Base-by-base conservation (phyloP, 2,329 filamentous ascomycete species). In the Claviceps cyperi region DNA sequence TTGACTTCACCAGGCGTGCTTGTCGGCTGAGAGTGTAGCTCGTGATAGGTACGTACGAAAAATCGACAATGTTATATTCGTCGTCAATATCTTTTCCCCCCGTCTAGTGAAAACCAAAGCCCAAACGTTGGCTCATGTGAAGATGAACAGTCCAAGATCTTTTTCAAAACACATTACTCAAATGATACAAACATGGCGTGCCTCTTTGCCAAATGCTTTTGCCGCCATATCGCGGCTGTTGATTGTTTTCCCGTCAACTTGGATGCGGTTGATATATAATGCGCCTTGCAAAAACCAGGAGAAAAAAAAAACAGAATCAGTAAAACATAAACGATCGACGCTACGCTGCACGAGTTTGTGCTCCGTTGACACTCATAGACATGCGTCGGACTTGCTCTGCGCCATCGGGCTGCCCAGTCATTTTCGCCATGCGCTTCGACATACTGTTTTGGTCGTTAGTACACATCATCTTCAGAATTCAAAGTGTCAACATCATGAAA, bases 351-450 rank as follows among this genome's bases (percentile, higher is more conserved):
- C 24, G 2, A 19, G 43, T 35, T 32, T 46, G 36, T 15, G 43
- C 43, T 21, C 24, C 37, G 36, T 37, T 43, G 38, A 35, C 53
- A 48, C 55, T 57, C 43, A 62, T 50, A 43, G 61, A 62, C 51
- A 58, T 53, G 19, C 60, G 56, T 48, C 60, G 56, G 15, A 62
- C 52, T 49, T 57, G 57, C 52, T 63, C 61, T 2, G 60, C 55
- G 2, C 60, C 59, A 47, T 56, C 52, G 2, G 40, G 43, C 48
- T 51, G 52, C 32, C 56, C 57, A 13, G 54, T 54, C 19, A 76
- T 68, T 54, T 71, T 67, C n/a, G 74, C 68, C 71, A 80, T 77
- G 56, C 77, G 73, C 69, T 76, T 80, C 21, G 79, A 79, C 80
- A 84, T 83, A 62, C 79, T 83, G n/a, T 21, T 45, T 14, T 14